Base-by-base conservation (phyloP, 441 rosid genomes). In the Pelargonium citronellum region DNA sequence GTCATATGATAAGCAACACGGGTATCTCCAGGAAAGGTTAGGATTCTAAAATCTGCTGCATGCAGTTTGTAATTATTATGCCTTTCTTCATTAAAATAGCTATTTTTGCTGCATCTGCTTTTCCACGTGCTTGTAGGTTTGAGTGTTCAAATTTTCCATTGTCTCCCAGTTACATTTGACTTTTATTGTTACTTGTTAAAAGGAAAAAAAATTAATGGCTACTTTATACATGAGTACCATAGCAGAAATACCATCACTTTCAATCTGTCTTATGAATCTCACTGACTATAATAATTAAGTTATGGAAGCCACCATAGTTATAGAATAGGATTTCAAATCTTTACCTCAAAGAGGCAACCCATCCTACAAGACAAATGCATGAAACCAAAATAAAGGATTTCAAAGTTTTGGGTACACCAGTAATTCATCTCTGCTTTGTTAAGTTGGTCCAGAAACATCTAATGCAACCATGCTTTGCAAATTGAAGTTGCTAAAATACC, bases 11-110 rank as follows among this genome's bases (percentile, higher is more conserved):
- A 82, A 75, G 68, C 80, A 83, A 75, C 86, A 63, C 71, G 61
- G 57, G 46, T 55, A 60, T 82, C 76, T 67, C 71, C 81, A 69
- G 78, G 89, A 87, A 82, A 88, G 97, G 98, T 93, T 69, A 39
- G 77, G 62, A 74, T 71, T 78, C 68, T 79, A n/a, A 10, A 64
- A 51, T 41, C 44, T 17, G 17, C 5, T 10, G 24, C 64, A 60
- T 60, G 24, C 27, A 7, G 10, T 16, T 55, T 5, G 10, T 55
- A 55, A 17, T 16, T 55, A 55, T 55, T 55, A 55, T 55, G 61
- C 7, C 22, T 55, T 19, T 4, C 20, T 55, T 16, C 17, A 0
- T 19, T 5, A 55, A 16, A 15, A 55, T 55, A 16, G 61, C 16
- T 55, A 9, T 55, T 55, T 15, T 17, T 19, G 61, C 17, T 19